Conservation (phyloP, 495 filamentous ascomycete species). For the Bathelium albidoporum region DNA sequence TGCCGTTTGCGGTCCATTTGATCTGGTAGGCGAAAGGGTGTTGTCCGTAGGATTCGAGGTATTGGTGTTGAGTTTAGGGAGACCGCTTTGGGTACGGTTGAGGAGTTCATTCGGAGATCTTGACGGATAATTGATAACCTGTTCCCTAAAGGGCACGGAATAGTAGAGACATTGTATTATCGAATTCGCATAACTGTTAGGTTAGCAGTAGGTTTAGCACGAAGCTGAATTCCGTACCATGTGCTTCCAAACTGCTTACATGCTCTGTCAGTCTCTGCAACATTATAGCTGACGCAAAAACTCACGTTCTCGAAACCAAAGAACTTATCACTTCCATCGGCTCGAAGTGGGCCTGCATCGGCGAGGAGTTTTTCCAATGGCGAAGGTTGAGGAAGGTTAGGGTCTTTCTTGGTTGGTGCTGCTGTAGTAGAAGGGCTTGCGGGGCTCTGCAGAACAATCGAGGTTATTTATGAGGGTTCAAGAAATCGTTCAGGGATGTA, state of each 20-base stretch:
- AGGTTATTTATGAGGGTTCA: not conserved
- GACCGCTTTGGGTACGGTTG: slow-evolving; percentile 35
- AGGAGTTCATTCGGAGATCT: slow-evolving; percentile 47
- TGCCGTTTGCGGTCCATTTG: not conserved
- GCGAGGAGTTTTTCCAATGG: slow-evolving; percentile 74
- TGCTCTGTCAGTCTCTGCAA: slow-evolving; percentile 21
- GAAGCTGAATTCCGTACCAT: slow-evolving; percentile 50
- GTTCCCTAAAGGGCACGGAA: slow-evolving; percentile 88
- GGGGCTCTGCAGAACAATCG: not conserved
- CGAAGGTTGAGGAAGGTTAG: slow-evolving; percentile 54
- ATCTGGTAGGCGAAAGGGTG: slow-evolving; percentile 17
- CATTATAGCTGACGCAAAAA: slow-evolving; percentile 8
- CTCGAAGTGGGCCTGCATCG: slow-evolving; percentile 65
- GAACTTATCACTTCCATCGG: slow-evolving; percentile 94
- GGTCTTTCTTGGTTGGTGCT: slow-evolving; percentile 55
- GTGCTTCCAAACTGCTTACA: slow-evolving; percentile 80
- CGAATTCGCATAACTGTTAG: slow-evolving; percentile 83
- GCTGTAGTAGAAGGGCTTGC: not conserved
- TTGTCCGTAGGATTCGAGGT: slow-evolving; percentile 9
- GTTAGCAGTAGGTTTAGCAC: slow-evolving; percentile 22
- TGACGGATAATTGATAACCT: slow-evolving; percentile 82
- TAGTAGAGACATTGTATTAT: slow-evolving; percentile 96
- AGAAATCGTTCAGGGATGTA: not conserved
- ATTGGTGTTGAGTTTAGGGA: slow-evolving; percentile 40
- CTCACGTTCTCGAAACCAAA: slow-evolving; percentile 97